Evolutionary conservation across 108 stramenopile species (phyloP).

Genomic region (Chaetoceros muelleri): DNA sequence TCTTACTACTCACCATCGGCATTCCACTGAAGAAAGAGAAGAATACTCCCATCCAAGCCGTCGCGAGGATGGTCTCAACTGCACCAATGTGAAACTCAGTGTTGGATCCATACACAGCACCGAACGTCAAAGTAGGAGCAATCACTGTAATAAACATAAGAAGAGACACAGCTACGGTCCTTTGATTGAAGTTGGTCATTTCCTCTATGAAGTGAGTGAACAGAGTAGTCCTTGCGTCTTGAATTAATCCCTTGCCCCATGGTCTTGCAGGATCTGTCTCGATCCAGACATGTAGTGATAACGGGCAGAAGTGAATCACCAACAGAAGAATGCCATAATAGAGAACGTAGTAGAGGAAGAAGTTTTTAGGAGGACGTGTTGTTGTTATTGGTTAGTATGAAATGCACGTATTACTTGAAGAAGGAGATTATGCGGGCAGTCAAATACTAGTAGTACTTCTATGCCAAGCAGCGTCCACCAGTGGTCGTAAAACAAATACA

Average conservation of each 20-base stretch:
- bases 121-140: slow-evolving; percentile 26
- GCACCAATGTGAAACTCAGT: slow-evolving; percentile 17
- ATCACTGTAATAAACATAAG: slow-evolving; percentile 26
- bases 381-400: too few relatives aligned
- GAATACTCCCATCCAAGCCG: background rate
- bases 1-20: too few relatives aligned
- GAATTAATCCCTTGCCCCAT: background rate
- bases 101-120: slow-evolving; percentile 13
- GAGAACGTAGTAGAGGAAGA: too few relatives aligned
- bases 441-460: too few relatives aligned
- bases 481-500: too few relatives aligned
- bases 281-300: too few relatives aligned
- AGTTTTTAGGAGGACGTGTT: too few relatives aligned
- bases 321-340: too few relatives aligned
- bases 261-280: background rate
- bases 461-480: too few relatives aligned
- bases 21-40: background rate
- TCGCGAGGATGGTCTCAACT: background rate
- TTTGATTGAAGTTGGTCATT: slow-evolving; percentile 41
- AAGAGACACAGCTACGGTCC: slow-evolving; percentile 29
- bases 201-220: slow-evolving; percentile 10
- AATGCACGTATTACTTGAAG: too few relatives aligned
- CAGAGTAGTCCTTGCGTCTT: background rate
- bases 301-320: too few relatives aligned
- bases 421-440: too few relatives aligned